Evolutionary conservation across 169 alveolate genomes (phyloP), one percentile per base, ranked within the genome.

Genomic region (Amoebophrya sp.): DNA sequence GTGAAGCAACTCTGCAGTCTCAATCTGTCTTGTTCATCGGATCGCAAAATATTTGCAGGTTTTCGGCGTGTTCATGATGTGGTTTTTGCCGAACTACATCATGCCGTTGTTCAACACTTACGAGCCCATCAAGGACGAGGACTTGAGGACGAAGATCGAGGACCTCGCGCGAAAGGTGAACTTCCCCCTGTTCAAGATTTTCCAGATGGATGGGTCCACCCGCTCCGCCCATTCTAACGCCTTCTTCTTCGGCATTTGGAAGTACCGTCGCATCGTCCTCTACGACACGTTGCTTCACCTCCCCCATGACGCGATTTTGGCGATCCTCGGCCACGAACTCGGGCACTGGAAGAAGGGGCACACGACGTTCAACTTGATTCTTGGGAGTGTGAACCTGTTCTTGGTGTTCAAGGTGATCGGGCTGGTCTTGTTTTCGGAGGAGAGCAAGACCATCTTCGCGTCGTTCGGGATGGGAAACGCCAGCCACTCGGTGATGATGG

Each of bases 141-240:
- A 95, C 69, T 95, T 98, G 40, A 94, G 94, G 90, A 89, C 58
- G 31, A 94, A 95, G 23, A 97, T 98, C 31, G 93, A 94, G 69
- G 95, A 89, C 67, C 93, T 97, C 50, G 97, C 97, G 20, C 87
- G 41, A 88, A 42, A 69, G 40, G 91, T 93, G 70, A 92, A 96
- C 18, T 98, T 96, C 95, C 99, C 99, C 26, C 94, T 97, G 58
- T 93, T 94, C 29, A 96, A 97, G 92, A 94, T 98, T 26, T 96
- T 94, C 92, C 97, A 96, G 50, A 96, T 98, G 94, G 99, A 98
- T 93, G 97, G 95, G 43, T 95, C 98, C 40, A 94, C 93, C 92
- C 94, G 99, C 43, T 94, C 97, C 40, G 94, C 96, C 88, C 99
- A 97, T 94, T 95, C 98, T 69, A 98, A 97, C 94, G 98, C 98